Evolutionary conservation across 2,329 filamentous ascomycete genomes (phyloP), one percentile per base, ranked within the genome.

Genomic region (Fusarium sp.): DNA sequence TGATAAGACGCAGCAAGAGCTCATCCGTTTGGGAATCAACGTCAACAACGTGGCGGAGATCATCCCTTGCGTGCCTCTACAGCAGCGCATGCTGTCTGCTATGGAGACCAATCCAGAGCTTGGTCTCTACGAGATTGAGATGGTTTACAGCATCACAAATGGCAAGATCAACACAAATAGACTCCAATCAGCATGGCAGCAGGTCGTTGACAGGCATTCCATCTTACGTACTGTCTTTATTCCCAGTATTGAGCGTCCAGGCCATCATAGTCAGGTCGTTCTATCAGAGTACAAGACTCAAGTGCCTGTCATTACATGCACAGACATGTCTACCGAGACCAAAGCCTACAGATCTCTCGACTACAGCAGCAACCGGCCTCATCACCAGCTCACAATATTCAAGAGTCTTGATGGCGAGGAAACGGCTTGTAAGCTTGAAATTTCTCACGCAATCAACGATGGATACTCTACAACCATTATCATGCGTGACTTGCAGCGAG

Each of bases 391-490:
- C 29, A 38, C 32, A 8, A 11, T 51, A n/a, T 9, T 43, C 19
- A 29, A 6, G 19, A 6, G 38, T 8, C 15, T 2, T 0, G 8
- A 31, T 2, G 15, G 38, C 15, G 39, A 51, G 12, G n/a, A 13
- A 2, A 3, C 31, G 13, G 22, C 44, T 1, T 19, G 19, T 19
- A 10, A 43, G 13, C 25, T 51, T 4, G 48, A 51, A 13, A 51
- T 51, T 24, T 43, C 43, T 7, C 48, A 51, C 12, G 48, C 39
- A 6, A 51, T 51, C 31, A 31, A 43, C 4, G 48, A 51, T 31
- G 48, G 48, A 0, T 31, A 51, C 7, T 51, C 48, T 2, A 38
- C 44, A 7, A 31, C 39, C 3, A 13, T 43, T 2, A 31, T 43
- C 9, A 31, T 51, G 10, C 11, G 8, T 1, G 39, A 51, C 9